Base-by-base conservation (phyloP, 2,329 filamentous ascomycete genomes). In the Ophiobolus disseminans region DNA sequence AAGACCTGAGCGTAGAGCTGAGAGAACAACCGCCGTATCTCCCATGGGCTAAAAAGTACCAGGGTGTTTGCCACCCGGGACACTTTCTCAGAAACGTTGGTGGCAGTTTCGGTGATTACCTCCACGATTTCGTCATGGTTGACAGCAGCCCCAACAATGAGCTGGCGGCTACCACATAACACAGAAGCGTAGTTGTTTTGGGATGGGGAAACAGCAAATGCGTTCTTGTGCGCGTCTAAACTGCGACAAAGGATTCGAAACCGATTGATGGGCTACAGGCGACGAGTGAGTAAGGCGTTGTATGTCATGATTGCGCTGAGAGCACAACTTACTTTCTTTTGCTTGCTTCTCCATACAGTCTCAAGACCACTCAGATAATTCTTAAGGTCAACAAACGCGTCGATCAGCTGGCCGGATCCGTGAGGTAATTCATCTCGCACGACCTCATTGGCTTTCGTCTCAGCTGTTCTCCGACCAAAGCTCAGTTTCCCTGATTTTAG, bases 1-100 rank as follows among this genome's bases (percentile, higher is more conserved):
- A 56, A 56, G 1, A 56, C 37, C 8, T 40, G 42, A 5, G 37
- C 46, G 25, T 56, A 56, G 5, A 56, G 26, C 11, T 53, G 26
- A 7, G 53, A 40, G 11, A 53, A 35, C 14, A 36, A n/a, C 26
- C 45, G 23, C 7, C 42, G 48, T 32, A 50, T 46, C 13, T 19
- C n/a, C 22, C 19, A 22, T 16, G 45, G 47, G 4, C 28, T 17
- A 11, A 53, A 13, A 4, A 50, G 14, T n/a, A 40, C 22, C 7
- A 56, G n/a, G 11, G 51, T 40, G 13, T 45, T 22, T 3, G 32
- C 26, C n/a, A 36, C 41, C 7, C 23, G 16, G 17, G 39, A 38
- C 13, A 42, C 50, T 25, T 49, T 43, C 8, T 28, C 42, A 4
- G 50, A 34, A 11, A 57, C 51, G 5, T 46, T 42, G 14, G 50